Base-by-base conservation (phyloP, 176 grass and related monocot genomes). In the Dactylis glomerata region DNA sequence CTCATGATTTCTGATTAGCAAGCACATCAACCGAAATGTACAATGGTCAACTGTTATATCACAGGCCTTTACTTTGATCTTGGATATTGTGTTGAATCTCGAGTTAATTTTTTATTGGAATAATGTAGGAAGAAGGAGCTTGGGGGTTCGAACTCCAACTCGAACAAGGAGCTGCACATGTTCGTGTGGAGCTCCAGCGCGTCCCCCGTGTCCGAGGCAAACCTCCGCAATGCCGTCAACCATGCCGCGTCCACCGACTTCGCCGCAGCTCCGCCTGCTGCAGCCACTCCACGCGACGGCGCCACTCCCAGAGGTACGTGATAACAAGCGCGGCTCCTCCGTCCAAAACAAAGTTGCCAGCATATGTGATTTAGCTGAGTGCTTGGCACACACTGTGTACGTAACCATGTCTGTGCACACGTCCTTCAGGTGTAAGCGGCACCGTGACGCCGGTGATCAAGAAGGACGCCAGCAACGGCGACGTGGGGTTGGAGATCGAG, bases 171-270 rank as follows among this genome's bases (percentile, higher is more conserved):
- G 85, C 70, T 98, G 42, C 96, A 96, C 89, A 99, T 99, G 96
- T 99, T 99, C 85, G 93, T 99, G 11, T 99, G 96, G 96, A 99
- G 96, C 86, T 96, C 96, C 28, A 99, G 96, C 73, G 91, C 93
- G 54, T 99, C 96, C 64, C 95, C 95, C 8, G 95, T 89, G 15
- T 98, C 95, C 37, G 96, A 99, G 75, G 93, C 91, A 19, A 99
- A 99, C 73, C 92, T 99, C 55, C 91, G 93, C 75, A 99, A 99
- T 83, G 87, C 88, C 37, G 96, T 99, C 38, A 99, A 99, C 85
- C 84, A 91, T 33, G 96, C 96, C 24, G 96, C 96, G 47, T 92
- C 91, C 14, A 92, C 77, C 4, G 96, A 98, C 63, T 95, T 98
- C 56, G 96, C 83, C 13, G 31, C 57, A 6, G 44, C 37, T 1